Percentiles rank a stretch among this genome's conserved stretches.
phyloP scores from a whole-genome alignment of 331 rosid genomes.

The Rhamnella rubrinervis region DNA sequence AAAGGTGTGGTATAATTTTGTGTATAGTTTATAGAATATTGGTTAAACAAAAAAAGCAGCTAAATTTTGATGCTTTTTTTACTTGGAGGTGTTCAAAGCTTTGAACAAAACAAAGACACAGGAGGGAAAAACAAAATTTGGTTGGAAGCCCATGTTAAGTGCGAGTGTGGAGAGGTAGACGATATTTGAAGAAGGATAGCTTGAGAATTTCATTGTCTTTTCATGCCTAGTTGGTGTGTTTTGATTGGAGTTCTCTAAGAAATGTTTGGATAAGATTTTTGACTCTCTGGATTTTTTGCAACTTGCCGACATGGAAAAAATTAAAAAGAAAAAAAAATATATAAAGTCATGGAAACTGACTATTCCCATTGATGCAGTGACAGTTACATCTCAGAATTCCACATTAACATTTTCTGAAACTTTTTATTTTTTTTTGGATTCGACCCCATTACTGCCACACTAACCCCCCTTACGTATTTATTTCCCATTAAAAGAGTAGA shows the following conservation, averaged over 20 bases:
- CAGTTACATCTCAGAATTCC: slow-evolving; percentile 15
- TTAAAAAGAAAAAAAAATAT: neutral
- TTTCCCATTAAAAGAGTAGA: no score
- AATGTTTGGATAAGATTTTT: slow-evolving; percentile 25
- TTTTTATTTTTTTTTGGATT: neutral
- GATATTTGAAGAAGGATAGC: neutral
- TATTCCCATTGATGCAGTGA: slow-evolving; percentile 9
- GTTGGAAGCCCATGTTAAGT: neutral
- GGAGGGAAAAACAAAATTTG: no score
- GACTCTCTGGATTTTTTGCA: slow-evolving; percentile 13
- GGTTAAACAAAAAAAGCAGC: no score
- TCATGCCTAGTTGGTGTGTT: slow-evolving; percentile 31
- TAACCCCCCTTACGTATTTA: neutral
- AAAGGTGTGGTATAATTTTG: no score
- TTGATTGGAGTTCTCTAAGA: slow-evolving; percentile 22
- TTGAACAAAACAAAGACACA: no score
- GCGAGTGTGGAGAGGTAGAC: neutral
- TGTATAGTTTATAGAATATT: no score
- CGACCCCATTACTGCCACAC: neutral
- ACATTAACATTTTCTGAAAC: neutral
- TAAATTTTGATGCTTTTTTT: no score
- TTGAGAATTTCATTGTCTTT: slow-evolving; percentile 23
- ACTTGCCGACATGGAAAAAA: slow-evolving; percentile 15
- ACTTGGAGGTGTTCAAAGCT: no score
- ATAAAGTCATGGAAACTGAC: slow-evolving; percentile 10